Evolutionary conservation across 2,329 filamentous ascomycete genomes (phyloP), one percentile per base, ranked within the genome.

Genomic region (Hysterium pulicare): DNA sequence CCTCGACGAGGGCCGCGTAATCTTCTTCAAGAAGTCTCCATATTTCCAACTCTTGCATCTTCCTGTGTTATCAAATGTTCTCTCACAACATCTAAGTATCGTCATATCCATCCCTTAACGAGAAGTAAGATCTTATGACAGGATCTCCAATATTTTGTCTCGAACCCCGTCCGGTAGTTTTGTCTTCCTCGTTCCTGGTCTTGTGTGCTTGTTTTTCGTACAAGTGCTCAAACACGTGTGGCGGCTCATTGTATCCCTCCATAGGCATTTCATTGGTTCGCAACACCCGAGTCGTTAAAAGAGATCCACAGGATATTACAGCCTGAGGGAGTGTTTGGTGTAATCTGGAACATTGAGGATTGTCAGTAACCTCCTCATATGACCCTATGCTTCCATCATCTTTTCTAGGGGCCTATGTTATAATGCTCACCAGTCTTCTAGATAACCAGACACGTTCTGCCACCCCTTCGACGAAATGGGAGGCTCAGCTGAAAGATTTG

Each of bases 341-440:
- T 86, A 61, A 82, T 89, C 40, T 89, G 86, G 85, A 88, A 87
- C 53, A 71, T 83, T 45, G 84, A 87, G 60, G 81, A 86, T 50
- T 87, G 83, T 83, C 66, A 56, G 75, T 68, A 41, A 30, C 26
- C 9, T 20, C 20, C n/a, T 21, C 32, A 47, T 33, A 42, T 41
- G 13, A 38, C 45, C 6, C 23, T n/a, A 6, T 41, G 42, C n/a
- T 33, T 45, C 15, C 20, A 16, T 20, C 6, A 5, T 32, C 33
- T n/a, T 7, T 11, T 39, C 47, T 47, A 31, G 16, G 38, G 22
- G 8, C 20, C 5, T 3, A 51, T 35, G 47, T 56, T 21, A 55
- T 61, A 2, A 28, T n/a, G 17, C 13, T 22, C 32, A 16, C 28
- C 22, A 21, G 15, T 31, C 16, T 13, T 22, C 47, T 28, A 84